Evolutionary conservation across 306 rosid genomes (phyloP), one percentile per base, ranked within the genome.

Genomic region (Biancaea sappan): DNA sequence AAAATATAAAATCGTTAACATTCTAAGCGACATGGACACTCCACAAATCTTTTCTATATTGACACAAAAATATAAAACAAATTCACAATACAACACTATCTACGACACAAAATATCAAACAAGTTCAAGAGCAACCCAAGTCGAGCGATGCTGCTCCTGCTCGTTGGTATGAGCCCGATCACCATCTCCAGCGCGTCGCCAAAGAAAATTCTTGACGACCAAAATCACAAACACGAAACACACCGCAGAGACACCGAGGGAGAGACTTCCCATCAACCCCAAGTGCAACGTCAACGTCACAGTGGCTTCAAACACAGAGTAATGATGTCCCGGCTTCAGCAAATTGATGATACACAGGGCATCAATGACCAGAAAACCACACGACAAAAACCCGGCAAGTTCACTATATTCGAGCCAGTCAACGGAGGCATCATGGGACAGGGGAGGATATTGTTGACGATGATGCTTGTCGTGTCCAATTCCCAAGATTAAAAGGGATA

Each of bases 311-410:
- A 79, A 44, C 8, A 79, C 3, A 66, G 75, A 73, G 73, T 47
- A 79, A 43, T 80, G 79, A 10, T 74, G 76, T 14, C 76, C 83
- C 28, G 79, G 75, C 60, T 61, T 73, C 12, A 80, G 40, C 8
- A 80, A 31, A 15, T 19, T 38, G 41, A 73, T 58, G 13, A 80
- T 21, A 26, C 76, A 67, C 2, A 80, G 75, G 3, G 67, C 48
- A 58, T 66, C 70, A 1, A 73, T n/a, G 11, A 63, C 44, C 15
- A 80, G 48, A 43, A 66, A 73, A 35, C 6, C 65, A 60, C 59
- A 67, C 7, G 72, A 38, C 8, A 8, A 10, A 22, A 69, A 48
- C 9, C 12, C 76, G 16, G 51, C 50, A 24, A 66, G 24, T 3
- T 48, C 71, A 47, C 24, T 13, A 60, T 8, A 8, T 14, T 63